Evolutionary conservation across 805 yeast genomes (phyloP), one percentile per base, ranked within the genome.

Genomic region (Pichia deserticola): DNA sequence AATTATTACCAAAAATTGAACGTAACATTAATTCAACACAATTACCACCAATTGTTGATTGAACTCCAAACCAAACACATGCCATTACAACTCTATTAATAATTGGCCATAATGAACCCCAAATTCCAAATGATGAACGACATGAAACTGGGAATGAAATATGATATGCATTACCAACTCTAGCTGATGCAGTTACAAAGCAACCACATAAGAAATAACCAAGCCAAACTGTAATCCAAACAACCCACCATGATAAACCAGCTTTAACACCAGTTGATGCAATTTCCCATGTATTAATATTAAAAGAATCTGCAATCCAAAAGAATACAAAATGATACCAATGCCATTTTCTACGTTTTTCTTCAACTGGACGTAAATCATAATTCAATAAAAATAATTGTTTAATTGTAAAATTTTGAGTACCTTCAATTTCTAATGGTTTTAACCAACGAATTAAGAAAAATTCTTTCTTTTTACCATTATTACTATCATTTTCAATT

Each of bases 271-370:
- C 95, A 0, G 95, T 85, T 8, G 92, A 82, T 3, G 95, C 96
- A 58, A 89, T 87, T 71, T 86, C 89, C 89, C 92, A 88, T 6
- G 96, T 87, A 64, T 86, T 88, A 62, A 89, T 81, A 67, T 89
- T 89, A 70, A 89, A 86, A 34, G 95, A 82, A 63, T 89, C 97
- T 0, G 96, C 89, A 51, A 89, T 66, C 97, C 97, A 89, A 59
- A 86, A 85, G 55, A 78, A 80, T 12, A 85, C 81, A 62, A 70
- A 89, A 64, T 88, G 86, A 65, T 72, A 81, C 95, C 95, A 86
- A 32, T 78, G 69, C 97, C 97, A 89, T n/a, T 77, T 76, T 60
- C 96, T 74, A 40, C 95, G 79, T 4, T 69, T 77, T 13, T 67
- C 73, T 61, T 87, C 92, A 4, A 88, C 89, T 0, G 96, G 96